A percentile compares a stretch with the other conserved stretches of the same genome.
These are phyloP conservation scores for Prunus padus DNA, from an alignment of 306 rosid genomes.

Conservation along the genomic window DNA sequence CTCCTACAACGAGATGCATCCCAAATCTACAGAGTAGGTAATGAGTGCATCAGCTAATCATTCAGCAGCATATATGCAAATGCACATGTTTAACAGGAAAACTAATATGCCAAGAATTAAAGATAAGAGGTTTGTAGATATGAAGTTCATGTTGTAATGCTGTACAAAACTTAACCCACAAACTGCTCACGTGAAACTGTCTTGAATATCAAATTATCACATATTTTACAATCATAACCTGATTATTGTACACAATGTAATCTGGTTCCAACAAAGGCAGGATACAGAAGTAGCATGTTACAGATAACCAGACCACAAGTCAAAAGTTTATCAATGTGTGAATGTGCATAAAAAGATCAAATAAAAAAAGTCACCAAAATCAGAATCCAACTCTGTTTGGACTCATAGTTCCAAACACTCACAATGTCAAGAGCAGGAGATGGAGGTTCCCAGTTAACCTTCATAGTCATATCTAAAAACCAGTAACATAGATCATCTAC, in stretches of 20 bases:
- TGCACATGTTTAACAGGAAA: conserved; percentile 1
- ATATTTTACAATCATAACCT: neutral
- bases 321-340: neutral
- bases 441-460: neutral
- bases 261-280: neutral
- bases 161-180: conserved; percentile 1
- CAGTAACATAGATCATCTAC: neutral
- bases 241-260: neutral
- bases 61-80: neutral
- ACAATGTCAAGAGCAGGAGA: neutral
- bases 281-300: neutral
- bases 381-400: neutral
- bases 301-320: neutral
- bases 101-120: neutral
- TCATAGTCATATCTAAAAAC: neutral
- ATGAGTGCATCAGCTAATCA: conserved; percentile 23
- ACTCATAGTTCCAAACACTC: neutral
- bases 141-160: neutral
- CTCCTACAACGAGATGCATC: conserved; percentile 88
- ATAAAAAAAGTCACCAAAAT: neutral
- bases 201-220: neutral
- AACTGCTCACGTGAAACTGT: neutral
- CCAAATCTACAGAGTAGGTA: conserved; percentile 67
- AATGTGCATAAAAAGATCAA: neutral
- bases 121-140: conserved; percentile 19